A percentile compares a stretch with the other conserved stretches of the same genome.
Evolutionary conservation across 2,329 filamentous ascomycete species (phyloP).

Genomic region (Colletotrichum scovillei): DNA sequence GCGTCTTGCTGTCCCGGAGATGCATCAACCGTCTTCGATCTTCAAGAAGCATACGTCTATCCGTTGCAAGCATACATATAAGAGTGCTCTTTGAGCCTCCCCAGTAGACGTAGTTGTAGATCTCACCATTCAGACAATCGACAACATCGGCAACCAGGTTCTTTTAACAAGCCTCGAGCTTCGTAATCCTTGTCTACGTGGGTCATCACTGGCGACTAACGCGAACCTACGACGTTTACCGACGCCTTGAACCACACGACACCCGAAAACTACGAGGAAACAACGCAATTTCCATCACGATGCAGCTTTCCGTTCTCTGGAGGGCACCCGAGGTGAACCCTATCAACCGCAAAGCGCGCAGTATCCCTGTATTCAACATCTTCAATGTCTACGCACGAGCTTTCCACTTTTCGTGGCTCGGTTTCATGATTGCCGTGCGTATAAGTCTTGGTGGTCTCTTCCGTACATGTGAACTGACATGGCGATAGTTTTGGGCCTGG

Average conservation of each 20-base stretch:
- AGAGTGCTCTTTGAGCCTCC: neutral
- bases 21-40: constrained; percentile 20
- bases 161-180: neutral
- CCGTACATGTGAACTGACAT: constrained; percentile 41
- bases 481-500: constrained; percentile 79
- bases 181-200: neutral
- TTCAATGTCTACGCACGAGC: constrained; percentile 85
- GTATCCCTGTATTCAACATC: constrained; percentile 82
- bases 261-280: neutral
- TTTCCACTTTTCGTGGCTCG: constrained; percentile 90
- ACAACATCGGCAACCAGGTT: neutral
- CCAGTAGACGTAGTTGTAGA: neutral
- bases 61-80: constrained; percentile 20
- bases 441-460: constrained; percentile 41
- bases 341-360: constrained; percentile 83
- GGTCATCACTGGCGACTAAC: neutral
- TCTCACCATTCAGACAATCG: neutral
- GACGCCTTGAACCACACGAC: neutral
- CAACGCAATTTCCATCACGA: constrained; percentile 31
- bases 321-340: constrained; percentile 81
- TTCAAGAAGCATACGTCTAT: constrained; percentile 11
- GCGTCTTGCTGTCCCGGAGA: constrained; percentile 30
- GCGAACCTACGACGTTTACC: neutral
- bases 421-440: constrained; percentile 84
- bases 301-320: constrained; percentile 55